Conservation (phyloP, 2,329 filamentous ascomycete genomes). For the Scedosporium boydii region DNA sequence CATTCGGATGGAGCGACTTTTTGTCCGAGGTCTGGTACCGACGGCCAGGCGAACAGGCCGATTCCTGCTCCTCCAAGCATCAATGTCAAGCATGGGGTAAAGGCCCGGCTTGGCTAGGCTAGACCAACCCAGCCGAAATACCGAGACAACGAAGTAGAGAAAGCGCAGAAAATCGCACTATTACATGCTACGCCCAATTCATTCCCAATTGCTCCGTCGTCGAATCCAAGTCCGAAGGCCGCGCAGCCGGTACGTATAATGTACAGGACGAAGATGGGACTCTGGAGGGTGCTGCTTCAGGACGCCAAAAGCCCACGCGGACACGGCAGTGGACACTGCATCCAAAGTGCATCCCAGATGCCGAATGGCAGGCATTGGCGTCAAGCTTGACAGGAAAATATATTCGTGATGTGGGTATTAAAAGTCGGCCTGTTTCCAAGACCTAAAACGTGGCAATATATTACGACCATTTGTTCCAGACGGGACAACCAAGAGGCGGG, state of each 20-base stretch:
- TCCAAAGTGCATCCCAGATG: neutral
- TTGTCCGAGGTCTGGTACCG: neutral
- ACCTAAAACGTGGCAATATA: neutral
- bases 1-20: neutral
- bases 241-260: neutral
- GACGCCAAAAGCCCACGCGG: neutral
- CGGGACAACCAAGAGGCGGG: neutral
- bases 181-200: neutral
- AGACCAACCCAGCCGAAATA: neutral
- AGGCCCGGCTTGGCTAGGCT: neutral
- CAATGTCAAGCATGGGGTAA: too few relatives aligned
- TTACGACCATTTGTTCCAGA: neutral
- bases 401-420: too few relatives aligned
- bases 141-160: too few relatives aligned
- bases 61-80: neutral
- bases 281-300: neutral
- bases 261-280: neutral
- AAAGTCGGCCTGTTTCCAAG: neutral
- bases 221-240: neutral
- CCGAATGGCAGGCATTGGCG: neutral
- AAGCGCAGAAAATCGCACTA: too few relatives aligned
- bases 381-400: neutral
- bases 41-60: neutral
- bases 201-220: neutral
- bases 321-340: neutral